Evolutionary conservation across 1,284 basidiomycete genomes (phyloP), one percentile per base, ranked within the genome.

Genomic region (Pseudozyma tsukubaensis): DNA sequence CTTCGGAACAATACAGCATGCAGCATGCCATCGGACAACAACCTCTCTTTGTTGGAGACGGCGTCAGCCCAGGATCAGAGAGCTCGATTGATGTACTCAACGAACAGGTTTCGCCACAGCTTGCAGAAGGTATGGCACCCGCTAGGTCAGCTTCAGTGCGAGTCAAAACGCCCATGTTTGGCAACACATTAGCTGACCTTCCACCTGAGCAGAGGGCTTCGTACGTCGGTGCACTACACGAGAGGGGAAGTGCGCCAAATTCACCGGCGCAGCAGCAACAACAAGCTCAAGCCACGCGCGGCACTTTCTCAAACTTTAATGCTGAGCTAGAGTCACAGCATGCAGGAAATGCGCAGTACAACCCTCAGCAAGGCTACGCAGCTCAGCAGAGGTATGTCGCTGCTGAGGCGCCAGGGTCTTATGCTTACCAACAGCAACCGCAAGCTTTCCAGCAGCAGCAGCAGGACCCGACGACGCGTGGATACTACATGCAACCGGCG

Each of bases 161-260:
- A 2, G 59, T 54, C 55, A 68, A 68, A 50, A 68, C 59, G 40
- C 66, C 66, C 16, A 53, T 68, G 34, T 62, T 59, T 40, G 66
- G 66, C 32, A 68, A 60, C 16, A 62, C 66, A 35, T 44, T 62
- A 5, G 24, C 43, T 18, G 59, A 60, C 19, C 50, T 68, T n/a
- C 66, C 66, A 29, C 49, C 59, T 7, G 55, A 49, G 11, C 59
- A 68, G 18, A 52, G 66, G 39, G 54, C 18, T 3, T 62, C 66
- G 12, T 37, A 58, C 34, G 45, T 54, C 13, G 66, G 54, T 34
- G 59, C 53, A 19, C 32, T 58, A 36, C 49, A 61, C 24, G 48
- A 63, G 36, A 47, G n/a, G 12, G 42, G 36, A 5, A 34, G n/a
- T 16, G 44, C 42, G 12, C 51, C 56, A 4, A 24, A 50, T 21